Conservation (phyloP, 2,329 filamentous ascomycete genomes). For the Teratosphaeria nubilosa region DNA sequence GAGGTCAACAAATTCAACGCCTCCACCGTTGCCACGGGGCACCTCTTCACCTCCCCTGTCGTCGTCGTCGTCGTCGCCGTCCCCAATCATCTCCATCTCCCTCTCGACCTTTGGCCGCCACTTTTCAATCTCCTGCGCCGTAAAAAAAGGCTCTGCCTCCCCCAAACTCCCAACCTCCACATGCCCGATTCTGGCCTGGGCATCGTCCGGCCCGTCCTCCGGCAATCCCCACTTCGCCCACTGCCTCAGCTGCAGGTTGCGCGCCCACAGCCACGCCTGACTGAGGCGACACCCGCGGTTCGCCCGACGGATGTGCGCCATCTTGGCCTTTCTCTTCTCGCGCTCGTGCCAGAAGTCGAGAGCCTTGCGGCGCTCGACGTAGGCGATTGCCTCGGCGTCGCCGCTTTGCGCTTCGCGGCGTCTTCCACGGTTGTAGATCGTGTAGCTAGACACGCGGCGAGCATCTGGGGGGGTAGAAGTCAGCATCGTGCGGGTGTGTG, state of each 20-base stretch:
- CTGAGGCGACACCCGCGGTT: background rate
- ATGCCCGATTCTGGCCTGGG: background rate
- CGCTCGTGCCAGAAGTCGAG: background rate
- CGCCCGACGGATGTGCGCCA: background rate
- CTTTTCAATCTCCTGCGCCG: background rate
- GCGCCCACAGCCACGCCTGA: background rate
- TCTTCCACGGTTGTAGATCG: background rate
- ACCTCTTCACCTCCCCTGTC: background rate
- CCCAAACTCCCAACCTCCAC: background rate
- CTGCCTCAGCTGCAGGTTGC: background rate
- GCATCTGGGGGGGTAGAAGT: background rate
- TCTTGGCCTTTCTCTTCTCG: background rate
- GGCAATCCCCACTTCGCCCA: background rate
- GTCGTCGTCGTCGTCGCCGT: background rate
- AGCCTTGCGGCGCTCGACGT: background rate
- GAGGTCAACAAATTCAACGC: background rate
- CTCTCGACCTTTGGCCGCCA: background rate
- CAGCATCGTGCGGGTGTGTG: background rate
- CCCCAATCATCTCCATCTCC: background rate
- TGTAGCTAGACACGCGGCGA: background rate
- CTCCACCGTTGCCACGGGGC: background rate
- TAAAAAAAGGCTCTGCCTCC: background rate
- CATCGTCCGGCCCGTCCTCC: background rate
- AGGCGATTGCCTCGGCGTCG: background rate
- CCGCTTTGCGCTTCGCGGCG: background rate